Evolutionary conservation across 164 flowering plant genomes (phyloP).

Genomic region (Chimonanthus salicifolius): DNA sequence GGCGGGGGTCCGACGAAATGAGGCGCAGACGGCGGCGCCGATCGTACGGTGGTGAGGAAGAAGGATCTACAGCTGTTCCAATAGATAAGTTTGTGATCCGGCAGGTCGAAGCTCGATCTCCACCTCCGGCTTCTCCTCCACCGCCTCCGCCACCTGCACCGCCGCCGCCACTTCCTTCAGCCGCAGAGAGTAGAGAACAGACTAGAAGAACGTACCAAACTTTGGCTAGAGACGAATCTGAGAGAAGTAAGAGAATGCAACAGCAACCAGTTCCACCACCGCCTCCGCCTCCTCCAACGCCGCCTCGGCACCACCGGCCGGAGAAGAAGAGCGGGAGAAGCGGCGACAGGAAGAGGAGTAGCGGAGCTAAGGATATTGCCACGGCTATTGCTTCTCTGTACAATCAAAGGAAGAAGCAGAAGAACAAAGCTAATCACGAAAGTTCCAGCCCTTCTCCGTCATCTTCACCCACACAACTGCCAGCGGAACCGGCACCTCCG

Average conservation of each 20-base stretch:
- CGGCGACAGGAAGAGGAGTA: constrained; percentile 37
- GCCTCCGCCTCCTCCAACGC: constrained; percentile 6
- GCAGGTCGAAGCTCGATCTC: background rate
- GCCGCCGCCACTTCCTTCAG: background rate
- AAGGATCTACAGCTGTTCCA: constrained; percentile 33
- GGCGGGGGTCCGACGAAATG: constrained; percentile 11
- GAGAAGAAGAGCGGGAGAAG: constrained; percentile 23
- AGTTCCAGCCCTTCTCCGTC: constrained; percentile 9
- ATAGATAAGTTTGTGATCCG: constrained; percentile 30
- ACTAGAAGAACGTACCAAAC: constrained; percentile 21
- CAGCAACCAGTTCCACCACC: background rate
- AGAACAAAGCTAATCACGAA: constrained; percentile 23
- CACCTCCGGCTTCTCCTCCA: constrained; percentile 18
- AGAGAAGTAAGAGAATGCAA: background rate
- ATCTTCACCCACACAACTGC: constrained; percentile 1
- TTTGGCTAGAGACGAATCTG: background rate
- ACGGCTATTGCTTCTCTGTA: constrained; percentile 48
- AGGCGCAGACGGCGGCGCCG: constrained; percentile 6
- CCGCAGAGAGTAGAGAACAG: background rate
- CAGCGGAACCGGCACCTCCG: constrained; percentile 12
- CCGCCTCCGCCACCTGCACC: constrained; percentile 16
- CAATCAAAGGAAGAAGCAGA: constrained; percentile 49
- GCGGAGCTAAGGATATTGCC: constrained; percentile 54
- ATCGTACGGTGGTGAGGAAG: background rate
- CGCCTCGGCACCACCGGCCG: background rate